Conservation (phyloP, 352 stramenopile species). For the Globisporangium apiculatum region DNA sequence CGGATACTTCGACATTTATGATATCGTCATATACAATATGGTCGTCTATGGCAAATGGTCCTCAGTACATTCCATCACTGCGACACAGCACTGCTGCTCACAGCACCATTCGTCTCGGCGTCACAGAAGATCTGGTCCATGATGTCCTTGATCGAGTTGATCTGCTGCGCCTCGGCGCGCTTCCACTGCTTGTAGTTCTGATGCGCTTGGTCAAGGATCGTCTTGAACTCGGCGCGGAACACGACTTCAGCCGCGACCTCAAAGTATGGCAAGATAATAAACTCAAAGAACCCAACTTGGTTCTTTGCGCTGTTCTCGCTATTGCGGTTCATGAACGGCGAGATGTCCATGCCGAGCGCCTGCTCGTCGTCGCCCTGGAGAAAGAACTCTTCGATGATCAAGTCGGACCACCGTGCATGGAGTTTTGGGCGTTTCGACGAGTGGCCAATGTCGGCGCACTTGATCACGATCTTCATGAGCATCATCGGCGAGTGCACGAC, state of each 20-base stretch:
- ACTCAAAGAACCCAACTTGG: conserved; percentile 84
- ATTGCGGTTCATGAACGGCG: conserved; percentile 89
- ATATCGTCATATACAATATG: no score
- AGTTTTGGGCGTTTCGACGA: conserved; percentile 80
- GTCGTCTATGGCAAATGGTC: no score
- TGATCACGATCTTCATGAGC: conserved; percentile 87
- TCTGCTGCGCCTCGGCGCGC: conserved; percentile 66
- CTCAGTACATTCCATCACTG: no score
- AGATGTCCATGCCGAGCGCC: conserved; percentile 79
- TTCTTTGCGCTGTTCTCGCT: conserved; percentile 86
- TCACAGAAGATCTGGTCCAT: conserved; percentile 75
- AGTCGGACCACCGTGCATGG: conserved; percentile 87
- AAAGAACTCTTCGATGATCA: conserved; percentile 95
- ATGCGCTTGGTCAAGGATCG: conserved; percentile 73
- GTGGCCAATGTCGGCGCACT: conserved; percentile 92
- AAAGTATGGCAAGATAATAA: conserved; percentile 79
- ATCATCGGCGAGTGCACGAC: conserved; percentile 50
- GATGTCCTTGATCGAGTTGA: conserved; percentile 78
- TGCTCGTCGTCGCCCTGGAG: conserved; percentile 93
- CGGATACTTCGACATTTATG: no score
- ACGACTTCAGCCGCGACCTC: conserved; percentile 73
- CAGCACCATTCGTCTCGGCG: conserved; percentile 16
- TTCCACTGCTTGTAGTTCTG: conserved; percentile 85
- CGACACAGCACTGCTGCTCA: no score
- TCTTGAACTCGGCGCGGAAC: conserved; percentile 59